Evolutionary conservation across 2,329 filamentous ascomycete species (phyloP).

Genomic region (Apiospora arundinis): DNA sequence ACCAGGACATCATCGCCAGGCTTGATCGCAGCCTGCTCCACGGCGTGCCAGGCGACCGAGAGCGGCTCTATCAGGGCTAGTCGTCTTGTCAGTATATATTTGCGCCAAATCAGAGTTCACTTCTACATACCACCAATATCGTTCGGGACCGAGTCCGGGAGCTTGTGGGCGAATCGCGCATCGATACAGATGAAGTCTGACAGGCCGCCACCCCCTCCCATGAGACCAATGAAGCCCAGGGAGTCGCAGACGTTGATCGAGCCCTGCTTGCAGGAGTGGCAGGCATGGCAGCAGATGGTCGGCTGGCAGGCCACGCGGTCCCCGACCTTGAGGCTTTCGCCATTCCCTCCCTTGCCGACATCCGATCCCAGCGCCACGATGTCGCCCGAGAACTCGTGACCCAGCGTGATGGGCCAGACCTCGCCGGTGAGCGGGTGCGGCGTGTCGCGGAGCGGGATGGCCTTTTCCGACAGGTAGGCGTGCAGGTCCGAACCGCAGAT

Average conservation of each 20-base stretch:
- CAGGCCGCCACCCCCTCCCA: slow-evolving; percentile 59
- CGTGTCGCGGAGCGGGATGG: slow-evolving; percentile 34
- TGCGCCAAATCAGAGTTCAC: too few relatives aligned
- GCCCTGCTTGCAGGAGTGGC: slow-evolving; percentile 58
- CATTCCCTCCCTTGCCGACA: slow-evolving; percentile 40
- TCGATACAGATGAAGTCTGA: slow-evolving; percentile 61
- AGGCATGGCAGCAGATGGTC: slow-evolving; percentile 62
- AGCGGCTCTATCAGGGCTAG: slow-evolving; percentile 67
- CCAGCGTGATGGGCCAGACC: slow-evolving; percentile 63
- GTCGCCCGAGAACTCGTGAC: slow-evolving; percentile 69
- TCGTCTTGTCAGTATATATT: not conserved
- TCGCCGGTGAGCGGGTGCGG: slow-evolving; percentile 66
- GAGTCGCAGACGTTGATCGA: slow-evolving; percentile 64
- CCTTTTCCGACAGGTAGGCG: slow-evolving; percentile 39
- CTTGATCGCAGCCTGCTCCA: slow-evolving; percentile 54
- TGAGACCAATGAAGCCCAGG: slow-evolving; percentile 45
- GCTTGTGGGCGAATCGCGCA: slow-evolving; percentile 51
- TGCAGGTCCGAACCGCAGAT: slow-evolving; percentile 45
- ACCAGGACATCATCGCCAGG: slow-evolving; percentile 57
- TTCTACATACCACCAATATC: slow-evolving; percentile 50
- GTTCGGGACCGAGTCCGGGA: slow-evolving; percentile 58
- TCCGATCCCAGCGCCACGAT: slow-evolving; percentile 63
- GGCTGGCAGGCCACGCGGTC: slow-evolving; percentile 66
- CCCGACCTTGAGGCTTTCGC: slow-evolving; percentile 52
- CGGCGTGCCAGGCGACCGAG: slow-evolving; percentile 69